phyloP scores from a whole-genome alignment of 805 yeast genomes.

The Torulaspora quercuum region DNA sequence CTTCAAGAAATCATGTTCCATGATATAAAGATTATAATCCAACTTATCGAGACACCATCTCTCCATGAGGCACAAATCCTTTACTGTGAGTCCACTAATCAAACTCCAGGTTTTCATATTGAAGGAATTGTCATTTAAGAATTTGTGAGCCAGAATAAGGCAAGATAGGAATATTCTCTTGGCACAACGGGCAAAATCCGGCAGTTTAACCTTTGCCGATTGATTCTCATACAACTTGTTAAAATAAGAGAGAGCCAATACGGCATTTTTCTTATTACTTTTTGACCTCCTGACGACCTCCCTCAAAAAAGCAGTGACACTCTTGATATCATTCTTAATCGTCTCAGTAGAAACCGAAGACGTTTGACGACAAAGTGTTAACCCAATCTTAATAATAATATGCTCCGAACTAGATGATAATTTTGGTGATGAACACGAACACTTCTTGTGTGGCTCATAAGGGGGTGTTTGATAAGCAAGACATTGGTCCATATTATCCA shows the following conservation, averaged over 20 bases:
- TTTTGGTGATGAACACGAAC: background rate
- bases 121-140: slow-evolving; percentile 23
- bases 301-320: slow-evolving; percentile 15
- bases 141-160: slow-evolving; percentile 26
- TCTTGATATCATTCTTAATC: slow-evolving; percentile 20
- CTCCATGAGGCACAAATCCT: slow-evolving; percentile 23
- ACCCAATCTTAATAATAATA: slow-evolving; percentile 17
- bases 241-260: slow-evolving; percentile 20
- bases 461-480: slow-evolving; percentile 20
- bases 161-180: slow-evolving; percentile 23
- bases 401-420: slow-evolving; percentile 5
- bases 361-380: slow-evolving; percentile 19
- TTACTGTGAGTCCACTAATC: slow-evolving; percentile 21
- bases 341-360: slow-evolving; percentile 16
- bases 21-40: slow-evolving; percentile 16
- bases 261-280: slow-evolving; percentile 17
- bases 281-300: slow-evolving; percentile 23
- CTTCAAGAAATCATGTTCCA: slow-evolving; percentile 7
- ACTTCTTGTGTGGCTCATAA: slow-evolving; percentile 6
- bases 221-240: slow-evolving; percentile 15
- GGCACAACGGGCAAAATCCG: slow-evolving; percentile 23
- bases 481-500: slow-evolving; percentile 9
- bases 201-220: slow-evolving; percentile 12
- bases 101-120: slow-evolving; percentile 24
- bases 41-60: slow-evolving; percentile 24